A percentile compares a stretch with the other conserved stretches of the same genome.
Conservation (phyloP, 768 basidiomycete genomes). For the Agaricus subrufescens region DNA sequence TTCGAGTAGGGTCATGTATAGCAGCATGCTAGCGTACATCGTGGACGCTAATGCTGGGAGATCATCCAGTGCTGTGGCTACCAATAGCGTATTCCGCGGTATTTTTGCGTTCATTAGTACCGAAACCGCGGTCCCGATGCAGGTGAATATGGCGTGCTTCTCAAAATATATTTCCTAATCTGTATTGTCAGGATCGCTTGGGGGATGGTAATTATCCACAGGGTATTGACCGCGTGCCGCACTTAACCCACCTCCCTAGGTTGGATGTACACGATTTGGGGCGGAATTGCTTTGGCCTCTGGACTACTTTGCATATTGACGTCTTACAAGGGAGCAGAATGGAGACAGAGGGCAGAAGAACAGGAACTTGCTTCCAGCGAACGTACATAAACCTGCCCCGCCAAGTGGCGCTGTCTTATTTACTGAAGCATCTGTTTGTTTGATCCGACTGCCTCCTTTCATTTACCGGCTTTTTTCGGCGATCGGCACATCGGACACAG, state of each 20-base stretch:
- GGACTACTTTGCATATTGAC: neutral
- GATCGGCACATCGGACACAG: neutral
- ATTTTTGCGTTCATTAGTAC: slow-evolving; percentile 14
- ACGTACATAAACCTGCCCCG: too few species aligned
- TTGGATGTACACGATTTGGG: slow-evolving; percentile 32
- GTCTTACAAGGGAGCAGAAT: neutral
- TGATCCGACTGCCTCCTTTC: too few species aligned
- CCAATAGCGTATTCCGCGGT: slow-evolving; percentile 16
- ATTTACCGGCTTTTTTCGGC: too few species aligned
- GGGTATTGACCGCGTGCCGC: neutral
- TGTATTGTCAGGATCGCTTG: slow-evolving; percentile 36
- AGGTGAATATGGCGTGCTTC: slow-evolving; percentile 5
- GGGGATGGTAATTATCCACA: slow-evolving; percentile 55
- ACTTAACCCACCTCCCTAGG: slow-evolving; percentile 20
- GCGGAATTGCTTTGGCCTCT: neutral
- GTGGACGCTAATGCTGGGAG: slow-evolving; percentile 17
- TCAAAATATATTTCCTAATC: neutral
- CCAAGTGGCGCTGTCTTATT: too few species aligned
- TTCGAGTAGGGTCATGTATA: slow-evolving; percentile 8
- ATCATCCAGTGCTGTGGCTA: slow-evolving; percentile 16
- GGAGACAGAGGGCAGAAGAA: neutral
- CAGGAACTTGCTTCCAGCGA: neutral
- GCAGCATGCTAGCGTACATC: slow-evolving; percentile 15
- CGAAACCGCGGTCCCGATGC: slow-evolving; percentile 16
- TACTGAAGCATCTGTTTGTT: too few species aligned